Evolutionary conservation across 768 basidiomycete genomes (phyloP).

Genomic region (Pisolithus microcarpus): DNA sequence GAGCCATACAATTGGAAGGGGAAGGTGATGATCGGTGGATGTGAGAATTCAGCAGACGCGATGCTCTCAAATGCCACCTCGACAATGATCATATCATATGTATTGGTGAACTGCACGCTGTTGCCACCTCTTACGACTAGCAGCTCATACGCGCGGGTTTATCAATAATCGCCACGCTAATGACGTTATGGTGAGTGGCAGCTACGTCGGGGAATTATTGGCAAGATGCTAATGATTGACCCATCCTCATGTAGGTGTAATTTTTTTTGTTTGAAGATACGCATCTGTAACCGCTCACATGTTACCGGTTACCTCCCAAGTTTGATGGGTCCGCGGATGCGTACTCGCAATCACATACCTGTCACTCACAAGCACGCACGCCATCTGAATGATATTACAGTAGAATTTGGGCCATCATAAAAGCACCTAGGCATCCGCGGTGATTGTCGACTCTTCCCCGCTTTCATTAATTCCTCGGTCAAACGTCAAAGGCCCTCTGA

Average conservation of each 20-base stretch:
- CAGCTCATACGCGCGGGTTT: not conserved
- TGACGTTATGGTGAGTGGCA: constrained; percentile 5
- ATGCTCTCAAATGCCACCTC: constrained; percentile 36
- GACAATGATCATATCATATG: constrained; percentile 30
- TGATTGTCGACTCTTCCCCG: no score
- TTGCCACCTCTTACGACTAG: constrained; percentile 20
- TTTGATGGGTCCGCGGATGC: no score
- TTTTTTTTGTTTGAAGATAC: constrained; percentile 6
- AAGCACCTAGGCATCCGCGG: no score
- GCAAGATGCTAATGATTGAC: not conserved
- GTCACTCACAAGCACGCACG: no score
- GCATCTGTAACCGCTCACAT: constrained; percentile 2
- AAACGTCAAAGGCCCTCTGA: no score
- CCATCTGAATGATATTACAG: no score
- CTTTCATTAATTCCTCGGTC: no score
- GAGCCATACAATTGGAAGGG: constrained; percentile 23
- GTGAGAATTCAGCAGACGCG: constrained; percentile 32
- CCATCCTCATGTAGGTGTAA: constrained; percentile 3
- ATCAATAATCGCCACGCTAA: no score
- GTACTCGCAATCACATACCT: no score
- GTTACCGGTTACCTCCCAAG: no score
- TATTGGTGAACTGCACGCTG: constrained; percentile 25
- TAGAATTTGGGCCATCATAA: no score
- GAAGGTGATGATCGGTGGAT: constrained; percentile 30
- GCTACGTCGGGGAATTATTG: not conserved